These are phyloP conservation scores for Acephala macrosclerotiorum DNA, from an alignment of 2,329 filamentous ascomycete genomes.

Conservation along the genomic window DNA sequence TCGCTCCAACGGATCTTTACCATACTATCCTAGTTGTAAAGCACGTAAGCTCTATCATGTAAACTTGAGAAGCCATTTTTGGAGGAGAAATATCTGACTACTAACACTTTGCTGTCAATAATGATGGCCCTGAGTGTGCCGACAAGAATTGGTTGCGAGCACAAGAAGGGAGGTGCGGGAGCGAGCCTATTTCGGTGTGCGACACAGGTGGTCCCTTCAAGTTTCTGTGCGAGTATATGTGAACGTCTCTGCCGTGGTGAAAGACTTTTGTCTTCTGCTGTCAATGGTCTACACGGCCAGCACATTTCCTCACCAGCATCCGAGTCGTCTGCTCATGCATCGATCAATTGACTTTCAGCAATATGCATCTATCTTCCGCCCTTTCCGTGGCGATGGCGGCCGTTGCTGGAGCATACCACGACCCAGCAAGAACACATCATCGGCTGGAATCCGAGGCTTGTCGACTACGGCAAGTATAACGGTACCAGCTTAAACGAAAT, in stretches of 20 bases:
- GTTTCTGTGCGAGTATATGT: neutral
- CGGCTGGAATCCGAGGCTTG: neutral
- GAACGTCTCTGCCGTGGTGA: neutral
- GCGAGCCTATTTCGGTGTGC: no score
- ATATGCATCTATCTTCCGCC: neutral
- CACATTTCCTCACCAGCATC: neutral
- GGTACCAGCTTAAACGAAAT: neutral
- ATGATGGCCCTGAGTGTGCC: no score
- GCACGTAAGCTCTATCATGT: no score
- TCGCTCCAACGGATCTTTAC: no score
- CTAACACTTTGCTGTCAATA: no score
- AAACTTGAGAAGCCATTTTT: no score
- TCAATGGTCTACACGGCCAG: neutral
- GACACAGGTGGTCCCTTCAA: no score
- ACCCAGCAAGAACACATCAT: neutral
- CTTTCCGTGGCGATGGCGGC: neutral
- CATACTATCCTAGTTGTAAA: no score
- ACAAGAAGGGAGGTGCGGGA: no score
- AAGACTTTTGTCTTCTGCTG: neutral
- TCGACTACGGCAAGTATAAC: no score
- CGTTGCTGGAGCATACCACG: neutral
- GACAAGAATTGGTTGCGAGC: no score
- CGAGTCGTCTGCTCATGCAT: neutral
- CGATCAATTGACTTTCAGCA: neutral
- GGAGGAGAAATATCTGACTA: no score